Base-by-base conservation (phyloP, 2,329 filamentous ascomycete species). In the Nemania serpens region DNA sequence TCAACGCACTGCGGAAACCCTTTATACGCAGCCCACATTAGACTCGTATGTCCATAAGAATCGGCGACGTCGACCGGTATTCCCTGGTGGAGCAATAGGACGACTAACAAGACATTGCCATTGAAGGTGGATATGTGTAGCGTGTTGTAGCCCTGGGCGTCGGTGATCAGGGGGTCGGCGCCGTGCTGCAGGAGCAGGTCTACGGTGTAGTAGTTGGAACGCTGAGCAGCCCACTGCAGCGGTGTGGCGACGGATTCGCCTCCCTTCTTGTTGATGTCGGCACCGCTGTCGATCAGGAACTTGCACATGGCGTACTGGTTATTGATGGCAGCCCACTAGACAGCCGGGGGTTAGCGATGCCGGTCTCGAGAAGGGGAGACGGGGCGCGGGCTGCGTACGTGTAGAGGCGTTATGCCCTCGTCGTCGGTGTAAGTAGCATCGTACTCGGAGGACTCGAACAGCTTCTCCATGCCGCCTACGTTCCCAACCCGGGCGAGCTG, bases 11-110 rank as follows among this genome's bases (percentile, higher is more conserved):
- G 88, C 0, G 94, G 91, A 74, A 89, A 97, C 37, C 96, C 95
- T 77, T 99, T 99, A 80, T 99, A 99, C 15, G 94, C 94, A 17
- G 95, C 92, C 95, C 95, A 99, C 95, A 99, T 99, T 63, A 99
- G 82, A 62, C 89, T 90, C 1, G 95, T 98, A 76, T 99, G 96
- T 5, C 93, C 92, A 73, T 93, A 94, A 52, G 87, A 86, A 77
- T 99, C 95, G 55, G 89, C 83, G 5, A 95, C 90, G 74, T 99
- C 95, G 63, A 99, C 92, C 15, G 93, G 91, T 62, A 99, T 95
- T 72, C 95, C 93, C 73, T 97, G 93, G 78, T 99, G 95, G 22
- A 99, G 84, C 7, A 99, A 85, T 1, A 99, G 84, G 51, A 93
- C 88, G 29, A 99, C 84, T 60, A 98, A 85, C 67, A 96, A 90